Conservation (phyloP, 805 yeast genomes). For the Metschnikowia continentalis region DNA sequence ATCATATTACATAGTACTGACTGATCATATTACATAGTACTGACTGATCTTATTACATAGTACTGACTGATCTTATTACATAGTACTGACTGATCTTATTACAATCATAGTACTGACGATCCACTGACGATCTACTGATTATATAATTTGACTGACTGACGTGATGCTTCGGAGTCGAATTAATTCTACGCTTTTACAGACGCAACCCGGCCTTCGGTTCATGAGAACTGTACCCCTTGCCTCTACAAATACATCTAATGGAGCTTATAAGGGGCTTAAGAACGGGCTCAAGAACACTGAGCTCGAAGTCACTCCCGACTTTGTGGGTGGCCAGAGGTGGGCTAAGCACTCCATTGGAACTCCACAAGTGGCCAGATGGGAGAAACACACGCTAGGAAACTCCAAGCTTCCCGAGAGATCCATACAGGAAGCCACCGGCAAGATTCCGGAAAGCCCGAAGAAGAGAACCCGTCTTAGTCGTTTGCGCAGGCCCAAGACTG, state of each 20-base stretch:
- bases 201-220: slow-evolving; percentile 14
- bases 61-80: too few species aligned
- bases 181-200: not conserved
- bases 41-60: too few species aligned
- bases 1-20: too few species aligned
- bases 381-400: slow-evolving; percentile 7
- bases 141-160: not conserved
- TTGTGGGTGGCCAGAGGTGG: slow-evolving; percentile 3
- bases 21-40: too few species aligned
- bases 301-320: slow-evolving; percentile 7
- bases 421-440: not conserved
- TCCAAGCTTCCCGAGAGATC: not conserved
- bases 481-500: not conserved
- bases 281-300: not conserved
- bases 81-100: too few species aligned
- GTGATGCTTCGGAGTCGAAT: not conserved
- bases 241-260: slow-evolving; percentile 3
- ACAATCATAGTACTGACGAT: too few species aligned
- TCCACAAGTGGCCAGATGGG: slow-evolving; percentile 4
- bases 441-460: not conserved
- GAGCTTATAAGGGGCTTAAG: not conserved
- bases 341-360: slow-evolving; percentile 2
- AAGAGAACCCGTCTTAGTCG: slow-evolving; percentile 1
- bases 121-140: too few species aligned
- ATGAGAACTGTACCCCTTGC: slow-evolving; percentile 25